Percentiles rank a stretch among this genome's conserved stretches.
These are phyloP conservation scores for Ogataea wickerhamii DNA, from an alignment of 805 yeast species.

Conservation along the genomic window DNA sequence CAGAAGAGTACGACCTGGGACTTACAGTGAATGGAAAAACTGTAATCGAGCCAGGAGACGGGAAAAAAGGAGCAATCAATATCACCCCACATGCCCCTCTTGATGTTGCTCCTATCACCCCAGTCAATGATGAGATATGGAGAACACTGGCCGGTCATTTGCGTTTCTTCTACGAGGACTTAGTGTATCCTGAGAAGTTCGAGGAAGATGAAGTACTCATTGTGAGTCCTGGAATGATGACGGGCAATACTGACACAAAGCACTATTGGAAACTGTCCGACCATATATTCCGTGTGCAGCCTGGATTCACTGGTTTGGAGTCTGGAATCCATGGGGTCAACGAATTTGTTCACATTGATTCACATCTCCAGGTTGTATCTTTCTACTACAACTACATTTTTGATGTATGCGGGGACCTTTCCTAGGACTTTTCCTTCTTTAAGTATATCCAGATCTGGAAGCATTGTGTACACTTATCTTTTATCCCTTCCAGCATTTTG, in stretches of 20 bases:
- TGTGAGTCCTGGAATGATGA: slow-evolving; percentile 56
- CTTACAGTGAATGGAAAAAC: slow-evolving; percentile 38
- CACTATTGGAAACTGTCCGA: slow-evolving; percentile 60
- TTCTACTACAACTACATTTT: slow-evolving; percentile 48
- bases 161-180: slow-evolving; percentile 58
- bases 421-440: no score
- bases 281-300: slow-evolving; percentile 60
- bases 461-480: no score
- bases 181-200: slow-evolving; percentile 31
- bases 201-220: slow-evolving; percentile 19
- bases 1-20: slow-evolving; percentile 47
- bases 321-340: slow-evolving; percentile 58
- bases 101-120: slow-evolving; percentile 46
- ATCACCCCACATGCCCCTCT: slow-evolving; percentile 23
- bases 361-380: slow-evolving; percentile 59
- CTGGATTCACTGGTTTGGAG: slow-evolving; percentile 37
- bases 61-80: slow-evolving; percentile 24
- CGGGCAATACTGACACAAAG: slow-evolving; percentile 71
- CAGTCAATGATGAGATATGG: slow-evolving; percentile 47
- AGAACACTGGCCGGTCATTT: slow-evolving; percentile 57
- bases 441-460: no score
- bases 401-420: slow-evolving; percentile 1
- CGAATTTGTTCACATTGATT: slow-evolving; percentile 51
- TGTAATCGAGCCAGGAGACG: slow-evolving; percentile 11
- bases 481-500: no score